A percentile compares a stretch with the other conserved stretches of the same genome.
phyloP scores from a whole-genome alignment of 495 filamentous ascomycete species.

The Penicillium desertorum region DNA sequence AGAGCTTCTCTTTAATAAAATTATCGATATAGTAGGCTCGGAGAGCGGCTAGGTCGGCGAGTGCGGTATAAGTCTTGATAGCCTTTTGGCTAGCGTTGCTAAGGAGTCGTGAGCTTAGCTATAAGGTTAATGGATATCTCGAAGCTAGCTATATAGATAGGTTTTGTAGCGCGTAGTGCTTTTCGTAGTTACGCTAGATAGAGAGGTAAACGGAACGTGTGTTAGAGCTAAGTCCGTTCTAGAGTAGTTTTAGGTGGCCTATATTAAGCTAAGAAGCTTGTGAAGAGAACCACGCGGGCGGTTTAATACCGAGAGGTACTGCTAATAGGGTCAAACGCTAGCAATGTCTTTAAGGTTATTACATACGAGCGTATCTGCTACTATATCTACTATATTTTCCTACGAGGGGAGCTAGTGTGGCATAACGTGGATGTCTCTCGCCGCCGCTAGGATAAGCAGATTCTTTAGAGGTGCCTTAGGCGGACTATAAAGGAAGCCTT shows the following conservation, averaged over 20 bases:
- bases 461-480: background rate
- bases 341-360: slow-evolving; percentile 4
- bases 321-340: slow-evolving; percentile 12
- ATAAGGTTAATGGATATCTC: slow-evolving; percentile 9
- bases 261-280: slow-evolving; percentile 7
- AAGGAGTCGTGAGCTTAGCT: slow-evolving; percentile 14
- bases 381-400: slow-evolving; percentile 7
- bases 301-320: slow-evolving; percentile 10
- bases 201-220: slow-evolving; percentile 8
- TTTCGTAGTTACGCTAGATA: slow-evolving; percentile 1
- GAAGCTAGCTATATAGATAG: slow-evolving; percentile 11
- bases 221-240: slow-evolving; percentile 8
- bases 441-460: slow-evolving; percentile 15
- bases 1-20: no score
- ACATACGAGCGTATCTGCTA: slow-evolving; percentile 11
- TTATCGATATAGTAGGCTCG: background rate
- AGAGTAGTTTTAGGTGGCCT: slow-evolving; percentile 13
- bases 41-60: no score
- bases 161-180: slow-evolving; percentile 9
- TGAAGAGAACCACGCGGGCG: slow-evolving; percentile 12
- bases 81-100: background rate
- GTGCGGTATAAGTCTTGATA: background rate
- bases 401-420: slow-evolving; percentile 9
- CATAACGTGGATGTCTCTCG: slow-evolving; percentile 14
- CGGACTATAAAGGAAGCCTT: slow-evolving; percentile 7